phyloP scores from a whole-genome alignment of 2,329 filamentous ascomycete species.

The Capronia americana region DNA sequence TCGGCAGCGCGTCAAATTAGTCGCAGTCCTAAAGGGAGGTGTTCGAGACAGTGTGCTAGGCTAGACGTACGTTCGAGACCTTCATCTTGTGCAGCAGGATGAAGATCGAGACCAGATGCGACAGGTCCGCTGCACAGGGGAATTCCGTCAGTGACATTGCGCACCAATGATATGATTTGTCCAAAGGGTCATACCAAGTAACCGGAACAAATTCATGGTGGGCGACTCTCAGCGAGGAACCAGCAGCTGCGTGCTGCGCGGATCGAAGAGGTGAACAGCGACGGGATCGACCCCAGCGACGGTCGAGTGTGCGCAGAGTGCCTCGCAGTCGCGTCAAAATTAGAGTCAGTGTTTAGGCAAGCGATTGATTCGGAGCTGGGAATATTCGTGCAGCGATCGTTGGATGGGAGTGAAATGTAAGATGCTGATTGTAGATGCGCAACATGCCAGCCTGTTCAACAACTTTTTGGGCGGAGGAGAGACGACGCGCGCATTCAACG shows the following conservation, averaged over 20 bases:
- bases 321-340: background rate
- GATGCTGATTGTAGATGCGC: conserved; percentile 5
- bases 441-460: conserved; percentile 36
- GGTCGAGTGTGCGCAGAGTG: background rate
- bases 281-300: background rate
- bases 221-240: conserved; percentile 17
- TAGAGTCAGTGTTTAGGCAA: background rate
- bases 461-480: conserved; percentile 25
- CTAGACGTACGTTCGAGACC: conserved; percentile 74
- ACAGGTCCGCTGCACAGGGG: conserved; percentile 76
- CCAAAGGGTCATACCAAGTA: conserved; percentile 61
- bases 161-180: conserved; percentile 28
- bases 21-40: background rate
- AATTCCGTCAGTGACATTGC: conserved; percentile 7
- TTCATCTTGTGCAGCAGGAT: conserved; percentile 98
- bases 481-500: background rate
- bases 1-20: background rate
- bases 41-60: background rate
- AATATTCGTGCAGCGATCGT: background rate
- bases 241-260: conserved; percentile 31
- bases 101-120: conserved; percentile 90
- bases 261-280: background rate
- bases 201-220: conserved; percentile 73
- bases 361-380: background rate
- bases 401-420: conserved; percentile 5